phyloP scores from a whole-genome alignment of 1,284 basidiomycete genomes.

The Trametes versicolor region DNA sequence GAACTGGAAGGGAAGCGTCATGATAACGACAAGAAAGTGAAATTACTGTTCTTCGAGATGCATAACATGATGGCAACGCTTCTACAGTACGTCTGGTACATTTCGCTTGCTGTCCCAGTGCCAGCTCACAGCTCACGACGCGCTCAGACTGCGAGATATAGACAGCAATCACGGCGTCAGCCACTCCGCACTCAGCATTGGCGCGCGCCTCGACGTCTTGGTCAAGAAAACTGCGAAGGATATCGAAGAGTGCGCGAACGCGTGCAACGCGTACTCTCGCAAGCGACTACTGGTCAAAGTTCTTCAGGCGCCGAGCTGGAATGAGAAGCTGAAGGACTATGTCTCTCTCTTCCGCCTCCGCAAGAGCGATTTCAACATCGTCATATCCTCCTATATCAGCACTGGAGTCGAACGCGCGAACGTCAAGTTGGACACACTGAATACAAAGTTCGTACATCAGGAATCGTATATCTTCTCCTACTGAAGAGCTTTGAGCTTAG shows the following conservation, averaged over 20 bases:
- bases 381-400: constrained; percentile 47
- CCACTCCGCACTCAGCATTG: constrained; percentile 34
- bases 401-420: constrained; percentile 46
- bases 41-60: constrained; percentile 54
- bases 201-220: constrained; percentile 34
- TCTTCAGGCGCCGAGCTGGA: constrained; percentile 50
- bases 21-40: constrained; percentile 54
- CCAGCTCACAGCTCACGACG: background rate
- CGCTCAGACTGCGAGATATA: constrained; percentile 1
- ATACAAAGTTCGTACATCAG: constrained; percentile 24
- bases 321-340: constrained; percentile 47
- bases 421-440: constrained; percentile 41
- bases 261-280: constrained; percentile 46
- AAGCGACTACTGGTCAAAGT: constrained; percentile 48
- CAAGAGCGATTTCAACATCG: constrained; percentile 45
- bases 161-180: constrained; percentile 13
- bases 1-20: constrained; percentile 51
- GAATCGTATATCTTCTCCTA: background rate
- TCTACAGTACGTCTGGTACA: constrained; percentile 47
- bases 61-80: constrained; percentile 55
- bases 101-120: constrained; percentile 31
- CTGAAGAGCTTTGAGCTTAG: constrained; percentile 3
- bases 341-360: constrained; percentile 46
- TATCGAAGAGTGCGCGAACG: constrained; percentile 45
- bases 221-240: constrained; percentile 39